A percentile compares a stretch with the other conserved stretches of the same genome.
Conservation (phyloP, 805 yeast species). For the Saccharomycopsis fodiens region DNA sequence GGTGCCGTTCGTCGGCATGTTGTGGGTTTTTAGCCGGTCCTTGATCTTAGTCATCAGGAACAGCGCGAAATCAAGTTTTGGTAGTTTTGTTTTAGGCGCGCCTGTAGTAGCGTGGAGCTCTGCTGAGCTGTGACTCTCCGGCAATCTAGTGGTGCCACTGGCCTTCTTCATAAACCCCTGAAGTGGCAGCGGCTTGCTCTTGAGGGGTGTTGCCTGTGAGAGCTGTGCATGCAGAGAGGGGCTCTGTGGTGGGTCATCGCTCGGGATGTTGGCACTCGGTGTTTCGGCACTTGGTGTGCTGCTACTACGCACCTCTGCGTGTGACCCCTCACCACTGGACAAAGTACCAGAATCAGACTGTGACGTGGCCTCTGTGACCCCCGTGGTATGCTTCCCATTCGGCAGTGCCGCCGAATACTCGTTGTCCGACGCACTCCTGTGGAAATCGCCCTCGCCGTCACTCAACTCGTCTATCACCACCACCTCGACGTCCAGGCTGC, state of each 20-base stretch:
- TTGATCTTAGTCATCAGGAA: slow-evolving; percentile 9
- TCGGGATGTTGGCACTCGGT: neutral
- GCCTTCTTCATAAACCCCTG: neutral
- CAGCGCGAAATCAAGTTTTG: slow-evolving; percentile 9
- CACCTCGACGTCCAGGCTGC: neutral
- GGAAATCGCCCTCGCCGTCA: too few relatives aligned
- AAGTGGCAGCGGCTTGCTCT: neutral
- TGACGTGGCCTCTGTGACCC: too few relatives aligned
- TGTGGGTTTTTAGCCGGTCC: slow-evolving; percentile 9
- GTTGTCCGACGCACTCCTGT: too few relatives aligned
- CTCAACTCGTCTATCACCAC: neutral
- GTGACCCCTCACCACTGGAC: neutral
- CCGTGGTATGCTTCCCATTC: too few relatives aligned
- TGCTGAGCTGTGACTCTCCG: too few relatives aligned
- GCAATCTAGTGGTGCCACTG: too few relatives aligned
- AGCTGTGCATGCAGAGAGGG: too few relatives aligned
- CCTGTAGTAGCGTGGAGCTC: too few relatives aligned
- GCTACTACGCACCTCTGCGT: neutral
- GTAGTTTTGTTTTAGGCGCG: slow-evolving; percentile 4
- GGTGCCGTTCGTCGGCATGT: slow-evolving; percentile 6
- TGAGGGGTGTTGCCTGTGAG: neutral
- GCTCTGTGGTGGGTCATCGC: too few relatives aligned
- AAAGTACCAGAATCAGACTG: too few relatives aligned
- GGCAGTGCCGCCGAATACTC: too few relatives aligned
- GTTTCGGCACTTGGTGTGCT: neutral